A percentile compares a stretch with the other conserved stretches of the same genome.
Evolutionary conservation across 2,329 filamentous ascomycete species (phyloP).

Genomic region (Alternaria tenuissima): DNA sequence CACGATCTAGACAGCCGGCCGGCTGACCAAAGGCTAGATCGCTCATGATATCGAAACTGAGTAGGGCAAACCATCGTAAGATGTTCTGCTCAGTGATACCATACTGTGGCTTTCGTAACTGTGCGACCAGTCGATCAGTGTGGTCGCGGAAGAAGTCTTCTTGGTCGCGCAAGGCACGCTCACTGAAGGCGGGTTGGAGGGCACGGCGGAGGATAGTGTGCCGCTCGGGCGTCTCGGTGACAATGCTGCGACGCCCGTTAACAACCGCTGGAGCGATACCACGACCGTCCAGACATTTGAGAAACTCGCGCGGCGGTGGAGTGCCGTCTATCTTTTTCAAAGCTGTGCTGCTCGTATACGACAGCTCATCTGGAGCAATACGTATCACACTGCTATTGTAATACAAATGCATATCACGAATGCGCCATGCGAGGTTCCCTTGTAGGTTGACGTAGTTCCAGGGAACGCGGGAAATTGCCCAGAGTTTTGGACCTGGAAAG

Average conservation of each 20-base stretch:
- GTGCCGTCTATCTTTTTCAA: constrained; percentile 11
- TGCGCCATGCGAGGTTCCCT: constrained; percentile 1
- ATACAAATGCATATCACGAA: constrained; percentile 7
- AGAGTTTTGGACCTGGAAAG: constrained; percentile 17
- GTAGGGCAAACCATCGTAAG: constrained; percentile 1
- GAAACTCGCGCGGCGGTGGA: constrained; percentile 14
- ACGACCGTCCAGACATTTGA: constrained; percentile 7
- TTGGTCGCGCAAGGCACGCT: constrained; percentile 6
- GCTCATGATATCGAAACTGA: constrained; percentile 11
- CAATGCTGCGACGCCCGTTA: constrained; percentile 4
- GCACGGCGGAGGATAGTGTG: constrained; percentile 1
- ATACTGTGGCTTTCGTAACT: constrained; percentile 2
- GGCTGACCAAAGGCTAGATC: constrained; percentile 7
- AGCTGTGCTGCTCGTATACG: constrained; percentile 1
- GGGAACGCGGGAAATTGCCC: constrained; percentile 10
- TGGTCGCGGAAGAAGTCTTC: constrained; percentile 9
- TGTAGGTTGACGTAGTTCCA: constrained; percentile 7
- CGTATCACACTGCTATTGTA: constrained; percentile 9
- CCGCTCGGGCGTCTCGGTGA: constrained; percentile 5
- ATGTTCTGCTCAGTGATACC: constrained; percentile 4
- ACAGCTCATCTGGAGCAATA: constrained; percentile 9
- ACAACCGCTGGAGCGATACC: constrained; percentile 6
- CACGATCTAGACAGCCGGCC: constrained; percentile 6
- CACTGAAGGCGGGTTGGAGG: constrained; percentile 5
- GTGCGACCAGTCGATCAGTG: background rate